phyloP scores from a whole-genome alignment of 345 rosid species.

The Melastoma malabathricum region DNA sequence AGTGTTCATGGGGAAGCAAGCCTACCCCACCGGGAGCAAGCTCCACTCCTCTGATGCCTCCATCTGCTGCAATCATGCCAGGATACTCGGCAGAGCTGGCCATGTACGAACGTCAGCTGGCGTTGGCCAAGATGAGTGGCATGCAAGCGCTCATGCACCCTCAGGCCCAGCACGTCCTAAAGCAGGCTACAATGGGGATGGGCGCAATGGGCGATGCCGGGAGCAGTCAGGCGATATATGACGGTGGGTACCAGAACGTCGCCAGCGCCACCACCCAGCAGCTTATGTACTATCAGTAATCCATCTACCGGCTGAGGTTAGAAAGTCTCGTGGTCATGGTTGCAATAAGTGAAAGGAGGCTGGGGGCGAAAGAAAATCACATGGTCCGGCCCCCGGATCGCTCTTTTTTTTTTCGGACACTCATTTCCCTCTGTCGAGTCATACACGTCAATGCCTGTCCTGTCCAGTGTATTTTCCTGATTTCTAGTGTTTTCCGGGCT shows the following conservation, averaged over 20 bases:
- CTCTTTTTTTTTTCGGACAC: too few species aligned
- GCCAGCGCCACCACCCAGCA: slow-evolving; percentile 77
- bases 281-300: slow-evolving; percentile 73
- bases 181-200: slow-evolving; percentile 31
- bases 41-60: slow-evolving; percentile 74
- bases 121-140: slow-evolving; percentile 48
- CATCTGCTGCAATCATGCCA: slow-evolving; percentile 46
- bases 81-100: slow-evolving; percentile 18
- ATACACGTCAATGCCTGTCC: too few species aligned
- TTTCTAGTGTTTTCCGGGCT: too few species aligned
- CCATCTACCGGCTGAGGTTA: background rate
- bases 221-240: slow-evolving; percentile 63
- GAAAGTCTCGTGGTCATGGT: background rate
- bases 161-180: slow-evolving; percentile 61
- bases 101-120: slow-evolving; percentile 46
- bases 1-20: slow-evolving; percentile 96
- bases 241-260: slow-evolving; percentile 65
- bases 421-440: too few species aligned
- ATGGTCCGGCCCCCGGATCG: too few species aligned
- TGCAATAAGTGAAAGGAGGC: background rate
- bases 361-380: too few species aligned
- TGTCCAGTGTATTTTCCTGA: too few species aligned
- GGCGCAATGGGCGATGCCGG: slow-evolving; percentile 60
- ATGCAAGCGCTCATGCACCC: slow-evolving; percentile 63
- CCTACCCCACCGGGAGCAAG: slow-evolving; percentile 81